Evolutionary conservation across 345 rosid genomes (phyloP).

Genomic region (Acer yangbiense): DNA sequence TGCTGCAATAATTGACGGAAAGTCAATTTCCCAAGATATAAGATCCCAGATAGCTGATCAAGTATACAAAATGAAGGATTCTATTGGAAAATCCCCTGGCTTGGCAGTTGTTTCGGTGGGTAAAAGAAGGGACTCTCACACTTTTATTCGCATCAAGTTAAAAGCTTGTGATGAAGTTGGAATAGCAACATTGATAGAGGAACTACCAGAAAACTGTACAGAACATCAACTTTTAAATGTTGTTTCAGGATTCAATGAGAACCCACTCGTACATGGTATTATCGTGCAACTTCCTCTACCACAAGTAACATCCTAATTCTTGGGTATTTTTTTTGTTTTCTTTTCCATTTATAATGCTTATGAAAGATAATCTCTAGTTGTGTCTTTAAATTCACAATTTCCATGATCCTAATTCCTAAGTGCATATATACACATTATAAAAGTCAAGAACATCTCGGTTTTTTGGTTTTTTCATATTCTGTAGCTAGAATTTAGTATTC

Average conservation of each 20-base stretch:
- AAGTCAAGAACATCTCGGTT: too few species aligned
- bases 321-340: not conserved
- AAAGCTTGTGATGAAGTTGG: constrained; percentile 39
- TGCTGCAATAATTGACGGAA: constrained; percentile 32
- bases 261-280: constrained; percentile 38
- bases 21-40: constrained; percentile 26
- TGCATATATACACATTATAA: not conserved
- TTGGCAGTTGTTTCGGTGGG: constrained; percentile 35
- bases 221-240: constrained; percentile 25
- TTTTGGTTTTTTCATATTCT: too few species aligned
- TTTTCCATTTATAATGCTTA: not conserved
- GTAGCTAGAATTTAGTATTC: too few species aligned
- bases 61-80: constrained; percentile 26
- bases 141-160: constrained; percentile 28
- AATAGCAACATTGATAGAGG: constrained; percentile 15
- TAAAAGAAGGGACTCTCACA: constrained; percentile 25
- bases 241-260: constrained; percentile 25
- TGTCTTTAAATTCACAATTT: not conserved
- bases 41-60: constrained; percentile 21
- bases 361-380: not conserved
- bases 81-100: constrained; percentile 24
- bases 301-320: constrained; percentile 21
- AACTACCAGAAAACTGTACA: constrained; percentile 26
- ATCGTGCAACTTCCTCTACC: constrained; percentile 40
- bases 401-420: not conserved